Conservation (phyloP, 225 moss, liverwort and hornwort genomes). For the Sphagnum tenellum region DNA sequence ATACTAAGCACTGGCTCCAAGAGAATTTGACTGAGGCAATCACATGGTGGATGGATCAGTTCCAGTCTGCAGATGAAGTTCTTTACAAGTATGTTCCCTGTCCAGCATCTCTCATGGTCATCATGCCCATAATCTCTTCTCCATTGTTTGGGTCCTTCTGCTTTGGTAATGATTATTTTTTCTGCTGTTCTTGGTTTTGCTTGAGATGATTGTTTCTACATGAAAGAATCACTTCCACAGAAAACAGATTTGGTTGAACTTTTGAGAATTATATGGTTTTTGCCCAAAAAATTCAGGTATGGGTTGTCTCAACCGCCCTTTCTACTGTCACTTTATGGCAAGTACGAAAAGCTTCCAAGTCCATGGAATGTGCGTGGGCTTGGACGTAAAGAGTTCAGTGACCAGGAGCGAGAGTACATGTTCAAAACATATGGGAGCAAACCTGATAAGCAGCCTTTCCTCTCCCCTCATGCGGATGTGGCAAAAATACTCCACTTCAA, state of each 20-base stretch:
- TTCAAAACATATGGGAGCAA: constrained; percentile 17
- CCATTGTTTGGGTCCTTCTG: too few relatives aligned
- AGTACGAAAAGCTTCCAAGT: constrained; percentile 46
- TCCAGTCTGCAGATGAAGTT: constrained; percentile 22
- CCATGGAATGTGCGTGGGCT: constrained; percentile 78
- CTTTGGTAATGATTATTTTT: too few relatives aligned
- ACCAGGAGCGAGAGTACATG: constrained; percentile 52
- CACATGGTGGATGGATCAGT: constrained; percentile 90
- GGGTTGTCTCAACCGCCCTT: constrained; percentile 87
- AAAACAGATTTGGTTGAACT: too few relatives aligned
- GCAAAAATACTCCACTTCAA: constrained; percentile 92
- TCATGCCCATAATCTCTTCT: too few relatives aligned
- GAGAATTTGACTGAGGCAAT: constrained; percentile 65
- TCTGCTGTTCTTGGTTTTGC: too few relatives aligned
- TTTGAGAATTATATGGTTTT: too few relatives aligned
- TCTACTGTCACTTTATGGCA: constrained; percentile 62
- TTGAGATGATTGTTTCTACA: too few relatives aligned
- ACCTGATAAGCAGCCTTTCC: constrained; percentile 53
- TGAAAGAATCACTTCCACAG: too few relatives aligned
- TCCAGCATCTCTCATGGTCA: too few relatives aligned
- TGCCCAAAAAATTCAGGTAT: constrained; percentile 27
- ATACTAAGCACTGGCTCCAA: constrained; percentile 64
- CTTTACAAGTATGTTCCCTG: constrained; percentile 55
- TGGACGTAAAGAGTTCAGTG: constrained; percentile 59
- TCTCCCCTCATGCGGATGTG: constrained; percentile 53